Conservation (phyloP, 805 yeast genomes). For the Jamesozyma lodderae region DNA sequence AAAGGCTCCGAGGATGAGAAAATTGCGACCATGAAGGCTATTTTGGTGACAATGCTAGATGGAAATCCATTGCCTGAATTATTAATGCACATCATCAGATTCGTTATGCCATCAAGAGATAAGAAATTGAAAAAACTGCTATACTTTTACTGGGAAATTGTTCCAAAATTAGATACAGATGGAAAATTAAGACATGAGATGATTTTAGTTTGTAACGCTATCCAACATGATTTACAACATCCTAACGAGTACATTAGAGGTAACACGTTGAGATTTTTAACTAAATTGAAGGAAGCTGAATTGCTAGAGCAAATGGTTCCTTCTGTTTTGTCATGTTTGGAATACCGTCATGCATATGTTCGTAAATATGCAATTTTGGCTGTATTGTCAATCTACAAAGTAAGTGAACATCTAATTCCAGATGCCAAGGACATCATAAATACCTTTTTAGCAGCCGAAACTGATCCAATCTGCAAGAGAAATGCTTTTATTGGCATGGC, state of each 20-base stretch:
- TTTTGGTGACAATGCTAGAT: slow-evolving; percentile 77
- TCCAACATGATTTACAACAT: slow-evolving; percentile 94
- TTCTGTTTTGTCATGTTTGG: slow-evolving; percentile 80
- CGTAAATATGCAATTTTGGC: slow-evolving; percentile 96
- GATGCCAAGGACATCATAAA: slow-evolving; percentile 86
- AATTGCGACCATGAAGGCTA: slow-evolving; percentile 81
- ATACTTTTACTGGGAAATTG: slow-evolving; percentile 96
- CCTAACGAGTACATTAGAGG: slow-evolving; percentile 97
- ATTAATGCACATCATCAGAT: slow-evolving; percentile 93
- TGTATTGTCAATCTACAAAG: slow-evolving; percentile 68
- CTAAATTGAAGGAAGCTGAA: slow-evolving; percentile 87
- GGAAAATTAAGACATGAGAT: slow-evolving; percentile 96
- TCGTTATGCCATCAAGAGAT: slow-evolving; percentile 90
- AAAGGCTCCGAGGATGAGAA: slow-evolving; percentile 84
- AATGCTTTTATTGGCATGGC: slow-evolving; percentile 88
- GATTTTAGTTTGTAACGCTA: slow-evolving; percentile 97
- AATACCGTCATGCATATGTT: slow-evolving; percentile 95
- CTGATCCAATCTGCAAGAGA: slow-evolving; percentile 89
- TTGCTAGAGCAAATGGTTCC: slow-evolving; percentile 93
- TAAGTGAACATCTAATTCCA: slow-evolving; percentile 80
- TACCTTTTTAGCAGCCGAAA: slow-evolving; percentile 67
- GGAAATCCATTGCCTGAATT: slow-evolving; percentile 90
- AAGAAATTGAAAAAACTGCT: slow-evolving; percentile 87
- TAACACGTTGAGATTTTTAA: slow-evolving; percentile 82
- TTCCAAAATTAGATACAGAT: slow-evolving; percentile 78